These are phyloP conservation scores for Boletus semigastroideus DNA, from an alignment of 1,284 basidiomycete species.

Conservation along the genomic window DNA sequence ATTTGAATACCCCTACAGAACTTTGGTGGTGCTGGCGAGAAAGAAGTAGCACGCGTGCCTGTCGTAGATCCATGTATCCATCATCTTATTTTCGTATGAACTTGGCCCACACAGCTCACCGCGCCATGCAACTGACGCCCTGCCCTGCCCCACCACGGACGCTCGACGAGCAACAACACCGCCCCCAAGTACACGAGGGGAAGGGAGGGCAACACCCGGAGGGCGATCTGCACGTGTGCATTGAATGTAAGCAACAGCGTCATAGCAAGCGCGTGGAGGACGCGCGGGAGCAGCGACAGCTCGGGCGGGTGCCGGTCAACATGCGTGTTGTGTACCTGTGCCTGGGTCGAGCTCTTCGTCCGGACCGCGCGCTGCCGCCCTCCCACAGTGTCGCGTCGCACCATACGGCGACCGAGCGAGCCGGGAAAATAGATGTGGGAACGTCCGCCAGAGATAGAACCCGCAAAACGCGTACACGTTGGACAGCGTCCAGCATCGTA, in stretches of 20 bases:
- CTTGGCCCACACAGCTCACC: constrained; percentile 53
- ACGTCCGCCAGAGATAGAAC: constrained; percentile 34
- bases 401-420: neutral
- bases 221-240: constrained; percentile 89
- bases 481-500: constrained; percentile 81
- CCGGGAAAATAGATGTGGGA: constrained; percentile 18
- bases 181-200: constrained; percentile 87
- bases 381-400: neutral
- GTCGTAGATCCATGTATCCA: neutral
- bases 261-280: constrained; percentile 67
- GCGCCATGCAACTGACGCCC: constrained; percentile 66
- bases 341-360: neutral
- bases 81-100: neutral
- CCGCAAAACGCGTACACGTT: constrained; percentile 58
- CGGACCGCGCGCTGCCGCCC: neutral
- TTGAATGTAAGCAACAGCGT: constrained; percentile 69
- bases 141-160: constrained; percentile 46
- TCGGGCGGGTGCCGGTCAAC: neutral
- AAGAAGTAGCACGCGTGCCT: constrained; percentile 32
- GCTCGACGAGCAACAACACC: constrained; percentile 57
- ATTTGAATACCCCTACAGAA: constrained; percentile 58
- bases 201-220: constrained; percentile 78
- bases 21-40: constrained; percentile 41
- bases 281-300: constrained; percentile 58
- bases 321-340: neutral